Evolutionary conservation across 495 filamentous ascomycete species (phyloP), one percentile per base, ranked within the genome.

Genomic region (Trichoderma reesei): DNA sequence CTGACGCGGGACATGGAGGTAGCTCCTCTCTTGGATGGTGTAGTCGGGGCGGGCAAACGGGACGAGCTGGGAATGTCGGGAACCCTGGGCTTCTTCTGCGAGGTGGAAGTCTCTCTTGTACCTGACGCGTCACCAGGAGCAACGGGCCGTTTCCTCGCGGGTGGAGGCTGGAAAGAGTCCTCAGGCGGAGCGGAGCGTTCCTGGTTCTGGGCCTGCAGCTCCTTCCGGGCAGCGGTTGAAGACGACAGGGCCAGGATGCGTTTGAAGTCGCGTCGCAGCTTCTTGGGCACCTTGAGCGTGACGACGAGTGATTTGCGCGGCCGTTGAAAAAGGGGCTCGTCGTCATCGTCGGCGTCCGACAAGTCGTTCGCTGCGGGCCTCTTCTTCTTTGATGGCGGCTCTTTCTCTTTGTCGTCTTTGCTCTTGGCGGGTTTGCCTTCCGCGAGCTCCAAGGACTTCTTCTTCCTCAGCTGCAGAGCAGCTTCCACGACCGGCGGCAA

Each of bases 1-100:
- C 77, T 67, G 11, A 77, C 76, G n/a, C 78, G 74, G 10, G 73
- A 76, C 78, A 80, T 81, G 51, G 75, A 67, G 1, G 75, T 75
- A 26, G 78, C 71, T 34, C 64, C 60, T n/a, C 69, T 75, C 63
- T 78, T 79, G 18, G 78, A 73, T 1, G 79, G 78, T 14, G 79
- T 81, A 0, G 74, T 72, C 11, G 78, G 75, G 10, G 69, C 68
- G 41, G 70, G 34, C 61, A 16, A 8, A 6, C 51, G 51, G 4
- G 51, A 56, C 69, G 41, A 64, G 48, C 16, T 67, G 34, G 14
- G 70, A 41, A 42, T 68, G 8, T 80, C 76, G 36, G 69, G 63
- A n/a, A 67, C 64, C n/a, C 72, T 71, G 34, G 78, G 79, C 31
- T 76, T 73, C 68, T 81, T 80, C 64, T 73, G 70, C 39, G 78